Base-by-base conservation (phyloP, 495 filamentous ascomycete genomes). In the Aspergillus sclerotioniger region DNA sequence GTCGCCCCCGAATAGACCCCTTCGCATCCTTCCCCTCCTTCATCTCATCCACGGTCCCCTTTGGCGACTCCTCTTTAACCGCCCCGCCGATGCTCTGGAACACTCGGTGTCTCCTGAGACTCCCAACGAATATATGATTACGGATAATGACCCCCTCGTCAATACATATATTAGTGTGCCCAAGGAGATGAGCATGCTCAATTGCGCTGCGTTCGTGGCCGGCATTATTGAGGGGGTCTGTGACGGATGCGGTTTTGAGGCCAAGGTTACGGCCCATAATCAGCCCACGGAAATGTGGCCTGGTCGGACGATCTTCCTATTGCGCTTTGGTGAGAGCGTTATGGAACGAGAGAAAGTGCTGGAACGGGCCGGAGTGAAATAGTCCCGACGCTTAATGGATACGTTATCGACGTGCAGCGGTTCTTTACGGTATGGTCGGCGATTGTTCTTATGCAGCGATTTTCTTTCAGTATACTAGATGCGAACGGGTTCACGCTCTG, bases 91-190 rank as follows among this genome's bases (percentile, higher is more conserved):
- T 70, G 87, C 90, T 15, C 85, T 99, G 56, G 94, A 99, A 75
- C 90, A 91, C 74, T 90, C 86, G 56, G 82, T 84, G n/a, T 85
- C 89, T 53, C 82, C 87, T 4, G 83, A 85, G 16, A 91, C 89
- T 12, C 86, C 90, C 3, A 89, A 92, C 68, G 92, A 98, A 76
- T 99, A 97, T 79, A 96, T 99, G 93, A 91, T 99, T 64, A 87
- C 86, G 57, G 94, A 99, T 70, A 96, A 99, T 69, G 95, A 98
- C 66, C 94, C 94, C 41, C 77, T 97, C 13, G 93, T 98, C 15
- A 97, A 96, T 68, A 85, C 85, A 19, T 97, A 95, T 71, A 89
- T 98, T 67, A 89, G 84, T 62, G 89, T 98, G 35, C 94, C 94
- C 20, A 86, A 86, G 60, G 94, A 98, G 73, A 96, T 98, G 92